Conservation (phyloP, 495 filamentous ascomycete genomes). For the Penicillium longicatenatum region DNA sequence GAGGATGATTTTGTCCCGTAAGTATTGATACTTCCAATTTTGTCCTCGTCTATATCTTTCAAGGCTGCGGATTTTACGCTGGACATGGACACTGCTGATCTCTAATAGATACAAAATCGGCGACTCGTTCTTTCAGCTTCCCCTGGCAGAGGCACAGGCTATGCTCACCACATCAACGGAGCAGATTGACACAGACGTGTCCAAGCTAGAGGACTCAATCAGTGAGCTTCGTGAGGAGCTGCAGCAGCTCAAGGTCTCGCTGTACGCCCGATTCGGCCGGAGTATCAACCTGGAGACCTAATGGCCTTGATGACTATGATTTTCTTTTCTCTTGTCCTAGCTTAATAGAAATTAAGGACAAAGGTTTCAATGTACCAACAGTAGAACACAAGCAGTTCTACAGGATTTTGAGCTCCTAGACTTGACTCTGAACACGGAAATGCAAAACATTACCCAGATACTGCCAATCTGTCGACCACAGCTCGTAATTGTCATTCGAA, state of each 20-base stretch:
- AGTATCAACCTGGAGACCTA: slow-evolving; percentile 94
- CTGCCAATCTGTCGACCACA: slow-evolving; percentile 13
- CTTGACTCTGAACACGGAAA: not conserved
- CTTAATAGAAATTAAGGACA: not conserved
- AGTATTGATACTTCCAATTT: slow-evolving; percentile 22
- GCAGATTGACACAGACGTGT: slow-evolving; percentile 73
- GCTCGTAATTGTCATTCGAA: slow-evolving; percentile 31
- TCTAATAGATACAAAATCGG: slow-evolving; percentile 88
- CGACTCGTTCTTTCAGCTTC: slow-evolving; percentile 88
- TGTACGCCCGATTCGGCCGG: slow-evolving; percentile 92
- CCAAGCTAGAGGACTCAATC: slow-evolving; percentile 73
- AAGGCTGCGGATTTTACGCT: too few species aligned
- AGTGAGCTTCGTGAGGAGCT: slow-evolving; percentile 77
- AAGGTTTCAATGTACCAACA: not conserved
- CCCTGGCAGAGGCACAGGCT: slow-evolving; percentile 79
- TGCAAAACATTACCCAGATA: not conserved
- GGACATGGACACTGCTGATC: not conserved
- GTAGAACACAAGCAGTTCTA: not conserved
- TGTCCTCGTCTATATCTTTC: not conserved
- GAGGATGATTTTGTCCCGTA: slow-evolving; percentile 93
- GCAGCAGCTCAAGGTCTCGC: slow-evolving; percentile 79
- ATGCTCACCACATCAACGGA: slow-evolving; percentile 72
- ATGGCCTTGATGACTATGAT: slow-evolving; percentile 7
- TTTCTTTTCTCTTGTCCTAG: not conserved
- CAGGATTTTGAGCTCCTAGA: not conserved